Percentiles rank a stretch among this genome's conserved stretches.
Conservation (phyloP, 306 rosid species). For the Arachis stenosperma region DNA sequence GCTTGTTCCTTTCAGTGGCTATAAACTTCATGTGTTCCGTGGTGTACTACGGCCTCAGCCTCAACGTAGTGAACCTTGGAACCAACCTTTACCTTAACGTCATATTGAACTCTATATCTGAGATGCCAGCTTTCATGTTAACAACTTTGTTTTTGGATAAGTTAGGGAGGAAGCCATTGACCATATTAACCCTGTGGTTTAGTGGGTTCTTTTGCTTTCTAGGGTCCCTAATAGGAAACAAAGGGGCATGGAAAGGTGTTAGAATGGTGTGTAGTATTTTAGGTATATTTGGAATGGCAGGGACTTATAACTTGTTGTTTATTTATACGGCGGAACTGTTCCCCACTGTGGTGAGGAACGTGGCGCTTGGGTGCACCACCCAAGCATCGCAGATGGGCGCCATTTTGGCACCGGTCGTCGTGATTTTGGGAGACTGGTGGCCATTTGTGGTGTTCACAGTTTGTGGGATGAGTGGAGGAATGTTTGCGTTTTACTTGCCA, state of each 20-base stretch:
- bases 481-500: slow-evolving; percentile 69
- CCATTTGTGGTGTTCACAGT: slow-evolving; percentile 67
- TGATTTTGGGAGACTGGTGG: slow-evolving; percentile 65
- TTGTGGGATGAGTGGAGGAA: slow-evolving; percentile 60
- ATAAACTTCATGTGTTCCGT: slow-evolving; percentile 71
- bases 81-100: slow-evolving; percentile 71
- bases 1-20: slow-evolving; percentile 56
- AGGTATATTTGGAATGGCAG: slow-evolving; percentile 93
- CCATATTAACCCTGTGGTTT: slow-evolving; percentile 74
- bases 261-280: slow-evolving; percentile 67
- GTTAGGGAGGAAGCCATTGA: slow-evolving; percentile 60
- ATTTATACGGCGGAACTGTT: slow-evolving; percentile 76
- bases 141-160: slow-evolving; percentile 63
- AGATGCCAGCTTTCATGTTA: slow-evolving; percentile 69
- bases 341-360: slow-evolving; percentile 81
- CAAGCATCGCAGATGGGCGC: slow-evolving; percentile 91
- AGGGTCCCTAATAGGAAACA: slow-evolving; percentile 51
- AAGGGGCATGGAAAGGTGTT: slow-evolving; percentile 52
- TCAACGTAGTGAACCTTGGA: slow-evolving; percentile 69
- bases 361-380: slow-evolving; percentile 66
- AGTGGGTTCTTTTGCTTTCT: slow-evolving; percentile 65
- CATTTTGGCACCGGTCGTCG: slow-evolving; percentile 69
- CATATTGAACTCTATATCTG: slow-evolving; percentile 68
- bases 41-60: slow-evolving; percentile 73
- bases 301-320: slow-evolving; percentile 73